Evolutionary conservation across 1,284 basidiomycete species (phyloP), one percentile per base, ranked within the genome.

Genomic region (Apiotrichum laibachii): DNA sequence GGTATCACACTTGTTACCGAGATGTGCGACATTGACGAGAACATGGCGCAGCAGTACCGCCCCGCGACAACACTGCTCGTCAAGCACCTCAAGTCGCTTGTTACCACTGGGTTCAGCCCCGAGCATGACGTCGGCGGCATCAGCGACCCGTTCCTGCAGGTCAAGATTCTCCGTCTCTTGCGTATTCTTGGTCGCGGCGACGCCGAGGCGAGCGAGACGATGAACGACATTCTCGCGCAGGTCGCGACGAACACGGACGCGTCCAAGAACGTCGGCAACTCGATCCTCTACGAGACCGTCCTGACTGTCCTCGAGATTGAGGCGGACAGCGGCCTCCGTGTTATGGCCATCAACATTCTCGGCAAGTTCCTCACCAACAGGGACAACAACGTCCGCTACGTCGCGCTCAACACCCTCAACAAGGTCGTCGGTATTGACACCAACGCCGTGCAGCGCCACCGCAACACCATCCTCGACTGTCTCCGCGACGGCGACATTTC

Each of bases 121-220:
- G 96, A 99, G 76, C 96, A 99, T 73, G 96, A 99, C 70, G 96
- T 99, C n/a, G 92, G 92, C 33, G 96, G 96, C 34, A 95, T 99
- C 77, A 98, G 95, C 26, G 96, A 99, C 77, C 96, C 96, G 2
- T 99, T 99, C 84, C 82, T 99, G 16, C 95, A 99, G 80, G 89
- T 95, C 72, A 99, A 99, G 80, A 87, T 97, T 47, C 81, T 99
- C n/a, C 88, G 92, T n/a, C 81, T 99, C 31, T 81, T 99, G 45
- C 85, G 94, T 35, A 74, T 98, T 35, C 84, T 99, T 10, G 96
- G 95, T 9, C 87, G 83, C 69, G 90, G 88, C 1, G 90, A 97
- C 71, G 84, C 82, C 49, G 85, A 88, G 69, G 90, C 95, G 3
- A 95, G 90, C 69, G 95, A 99, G 71, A 85, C 86, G 9, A 98